A percentile compares a stretch with the other conserved stretches of the same genome.
phyloP scores from a whole-genome alignment of 2,329 filamentous ascomycete genomes.

The Penicillium glabrum region DNA sequence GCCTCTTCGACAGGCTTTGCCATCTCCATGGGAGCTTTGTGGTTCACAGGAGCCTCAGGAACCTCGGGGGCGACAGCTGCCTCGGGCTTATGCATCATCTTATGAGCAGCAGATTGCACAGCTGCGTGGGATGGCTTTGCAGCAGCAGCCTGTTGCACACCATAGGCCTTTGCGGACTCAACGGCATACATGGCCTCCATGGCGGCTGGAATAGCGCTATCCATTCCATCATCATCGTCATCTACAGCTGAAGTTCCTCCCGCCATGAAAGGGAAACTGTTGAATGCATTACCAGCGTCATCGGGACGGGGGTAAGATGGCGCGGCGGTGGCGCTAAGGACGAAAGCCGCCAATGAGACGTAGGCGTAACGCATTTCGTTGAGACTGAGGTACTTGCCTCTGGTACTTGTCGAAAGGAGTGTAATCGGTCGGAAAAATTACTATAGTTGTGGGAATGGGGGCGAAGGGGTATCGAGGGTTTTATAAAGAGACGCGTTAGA shows the following conservation, averaged over 20 bases:
- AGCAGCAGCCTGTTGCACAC: background rate
- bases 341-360: constrained; percentile 27
- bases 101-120: background rate
- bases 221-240: constrained; percentile 12
- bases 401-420: constrained; percentile 7
- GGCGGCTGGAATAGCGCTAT: constrained; percentile 13
- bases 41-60: background rate
- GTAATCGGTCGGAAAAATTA: constrained; percentile 15
- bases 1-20: background rate
- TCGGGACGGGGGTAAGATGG: constrained; percentile 13
- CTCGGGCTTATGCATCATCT: background rate
- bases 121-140: background rate
- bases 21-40: background rate
- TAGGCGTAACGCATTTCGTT: constrained; percentile 23
- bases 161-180: background rate
- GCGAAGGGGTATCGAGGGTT: constrained; percentile 11
- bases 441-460: constrained; percentile 2
- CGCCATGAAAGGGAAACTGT: constrained; percentile 18
- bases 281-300: constrained; percentile 4
- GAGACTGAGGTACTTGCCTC: background rate
- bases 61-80: background rate
- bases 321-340: constrained; percentile 30
- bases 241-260: background rate
- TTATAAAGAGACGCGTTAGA: constrained; percentile 7
- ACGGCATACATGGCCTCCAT: constrained; percentile 16